A percentile compares a stretch with the other conserved stretches of the same genome.
Evolutionary conservation across 2,329 filamentous ascomycete genomes (phyloP).

Genomic region (Diplodia seriata): DNA sequence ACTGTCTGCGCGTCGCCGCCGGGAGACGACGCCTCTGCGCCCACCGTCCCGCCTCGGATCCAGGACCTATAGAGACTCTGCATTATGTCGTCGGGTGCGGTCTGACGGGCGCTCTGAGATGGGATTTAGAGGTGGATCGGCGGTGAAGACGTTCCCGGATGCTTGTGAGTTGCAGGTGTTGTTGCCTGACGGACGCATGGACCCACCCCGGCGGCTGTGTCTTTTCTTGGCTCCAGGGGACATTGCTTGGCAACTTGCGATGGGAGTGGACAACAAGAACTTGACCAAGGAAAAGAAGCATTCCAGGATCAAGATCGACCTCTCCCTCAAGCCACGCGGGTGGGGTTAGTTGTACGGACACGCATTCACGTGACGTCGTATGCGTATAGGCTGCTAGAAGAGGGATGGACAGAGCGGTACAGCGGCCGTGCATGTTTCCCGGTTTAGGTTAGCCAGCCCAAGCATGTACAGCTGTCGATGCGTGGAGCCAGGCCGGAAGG

Average conservation of each 20-base stretch:
- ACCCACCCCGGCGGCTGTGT: not conserved
- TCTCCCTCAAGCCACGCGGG: too few relatives aligned
- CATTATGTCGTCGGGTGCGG: not conserved
- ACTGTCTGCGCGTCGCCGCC: not conserved
- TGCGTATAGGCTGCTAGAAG: not conserved
- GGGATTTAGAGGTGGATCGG: not conserved
- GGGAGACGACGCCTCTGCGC: not conserved
- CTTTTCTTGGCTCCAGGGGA: not conserved
- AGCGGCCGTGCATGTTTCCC: not conserved
- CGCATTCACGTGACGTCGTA: not conserved
- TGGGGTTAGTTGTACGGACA: not conserved
- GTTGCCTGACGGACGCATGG: not conserved
- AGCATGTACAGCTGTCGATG: not conserved
- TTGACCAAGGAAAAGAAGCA: not conserved
- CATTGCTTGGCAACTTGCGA: not conserved
- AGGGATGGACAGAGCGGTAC: not conserved
- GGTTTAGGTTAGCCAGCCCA: not conserved
- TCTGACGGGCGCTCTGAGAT: not conserved
- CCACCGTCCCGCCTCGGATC: not conserved
- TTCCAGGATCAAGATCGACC: not conserved
- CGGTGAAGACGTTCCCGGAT: not conserved
- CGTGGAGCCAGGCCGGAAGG: not conserved
- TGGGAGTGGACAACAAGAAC: not conserved
- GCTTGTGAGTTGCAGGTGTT: not conserved
- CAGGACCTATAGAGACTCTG: not conserved